phyloP scores from a whole-genome alignment of 2,329 filamentous ascomycete genomes.

The Trichoderma harzianum region DNA sequence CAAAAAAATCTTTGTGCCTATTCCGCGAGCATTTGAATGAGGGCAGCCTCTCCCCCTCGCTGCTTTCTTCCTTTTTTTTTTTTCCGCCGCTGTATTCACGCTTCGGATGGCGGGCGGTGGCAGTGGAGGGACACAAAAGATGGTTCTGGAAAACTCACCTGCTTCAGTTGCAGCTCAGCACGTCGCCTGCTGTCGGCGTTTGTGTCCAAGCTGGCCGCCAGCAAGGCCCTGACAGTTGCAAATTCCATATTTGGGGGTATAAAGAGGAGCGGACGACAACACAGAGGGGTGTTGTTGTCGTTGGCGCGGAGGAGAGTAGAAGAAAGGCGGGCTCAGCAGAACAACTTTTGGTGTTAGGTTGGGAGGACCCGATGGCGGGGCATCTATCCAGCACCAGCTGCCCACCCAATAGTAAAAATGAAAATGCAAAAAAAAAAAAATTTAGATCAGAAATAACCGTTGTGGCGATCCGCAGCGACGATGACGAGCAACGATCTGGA shows the following conservation, averaged over 20 bases:
- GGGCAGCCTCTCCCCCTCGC: not conserved
- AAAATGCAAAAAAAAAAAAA: slow-evolving; percentile 3
- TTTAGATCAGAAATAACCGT: slow-evolving; percentile 1
- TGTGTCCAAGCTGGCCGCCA: slow-evolving; percentile 70
- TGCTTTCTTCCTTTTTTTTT: not conserved
- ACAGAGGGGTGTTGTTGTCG: slow-evolving; percentile 31
- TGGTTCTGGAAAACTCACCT: slow-evolving; percentile 51
- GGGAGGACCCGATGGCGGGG: slow-evolving; percentile 21
- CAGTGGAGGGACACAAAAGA: slow-evolving; percentile 15
- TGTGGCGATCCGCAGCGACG: not conserved
- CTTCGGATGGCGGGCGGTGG: slow-evolving; percentile 10
- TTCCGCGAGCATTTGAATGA: not conserved
- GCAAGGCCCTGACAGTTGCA: slow-evolving; percentile 69
- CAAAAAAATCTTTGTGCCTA: not conserved
- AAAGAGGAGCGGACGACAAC: slow-evolving; percentile 24
- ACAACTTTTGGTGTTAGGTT: slow-evolving; percentile 20
- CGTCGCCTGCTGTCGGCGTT: slow-evolving; percentile 72
- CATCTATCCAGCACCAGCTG: slow-evolving; percentile 19
- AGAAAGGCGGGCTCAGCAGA: slow-evolving; percentile 10
- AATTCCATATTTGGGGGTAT: slow-evolving; percentile 60
- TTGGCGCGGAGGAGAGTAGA: slow-evolving; percentile 20
- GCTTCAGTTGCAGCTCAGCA: slow-evolving; percentile 78
- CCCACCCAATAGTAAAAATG: slow-evolving; percentile 5
- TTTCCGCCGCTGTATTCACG: not conserved
- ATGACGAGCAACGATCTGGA: not conserved